These are phyloP conservation scores for Colletotrichum brevisporum DNA, from an alignment of 2,329 filamentous ascomycete species.

Conservation along the genomic window DNA sequence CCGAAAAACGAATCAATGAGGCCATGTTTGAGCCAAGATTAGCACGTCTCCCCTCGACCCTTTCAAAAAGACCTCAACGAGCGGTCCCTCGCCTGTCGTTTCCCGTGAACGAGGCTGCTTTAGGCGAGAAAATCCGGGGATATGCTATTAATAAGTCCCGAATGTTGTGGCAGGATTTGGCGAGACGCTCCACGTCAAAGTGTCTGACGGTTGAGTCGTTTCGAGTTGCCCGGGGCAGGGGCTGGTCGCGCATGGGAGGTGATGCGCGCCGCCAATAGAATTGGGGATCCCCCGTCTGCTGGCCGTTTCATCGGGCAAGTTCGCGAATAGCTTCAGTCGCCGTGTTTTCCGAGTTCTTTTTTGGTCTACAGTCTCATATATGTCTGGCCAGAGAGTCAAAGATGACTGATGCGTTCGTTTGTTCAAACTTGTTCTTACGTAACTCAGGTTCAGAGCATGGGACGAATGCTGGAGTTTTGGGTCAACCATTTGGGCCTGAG, in stretches of 20 bases:
- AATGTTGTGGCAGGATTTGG: conserved; percentile 25
- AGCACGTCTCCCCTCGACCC: not conserved
- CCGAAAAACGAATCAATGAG: not conserved
- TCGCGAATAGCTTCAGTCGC: conserved; percentile 3
- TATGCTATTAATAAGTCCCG: conserved; percentile 24
- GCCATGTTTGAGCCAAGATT: conserved; percentile 32
- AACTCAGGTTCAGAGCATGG: too few relatives aligned
- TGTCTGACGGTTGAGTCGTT: conserved; percentile 23
- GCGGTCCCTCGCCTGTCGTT: not conserved
- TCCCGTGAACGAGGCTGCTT: not conserved
- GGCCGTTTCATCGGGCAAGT: not conserved
- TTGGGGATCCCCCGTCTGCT: not conserved
- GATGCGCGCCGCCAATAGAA: not conserved
- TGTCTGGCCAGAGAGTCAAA: not conserved
- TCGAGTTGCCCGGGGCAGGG: conserved; percentile 20
- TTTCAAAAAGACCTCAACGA: not conserved
- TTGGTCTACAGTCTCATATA: not conserved
- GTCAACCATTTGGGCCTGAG: not conserved
- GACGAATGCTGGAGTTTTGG: not conserved
- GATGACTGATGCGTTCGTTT: too few relatives aligned
- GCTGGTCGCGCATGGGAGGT: not conserved
- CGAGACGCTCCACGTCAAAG: conserved; percentile 15
- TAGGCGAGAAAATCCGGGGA: conserved; percentile 6
- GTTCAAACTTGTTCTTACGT: too few relatives aligned
- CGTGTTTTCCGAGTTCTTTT: not conserved